Conservation (phyloP, 768 basidiomycete genomes). For the Tylopilus rubrobrunneus region DNA sequence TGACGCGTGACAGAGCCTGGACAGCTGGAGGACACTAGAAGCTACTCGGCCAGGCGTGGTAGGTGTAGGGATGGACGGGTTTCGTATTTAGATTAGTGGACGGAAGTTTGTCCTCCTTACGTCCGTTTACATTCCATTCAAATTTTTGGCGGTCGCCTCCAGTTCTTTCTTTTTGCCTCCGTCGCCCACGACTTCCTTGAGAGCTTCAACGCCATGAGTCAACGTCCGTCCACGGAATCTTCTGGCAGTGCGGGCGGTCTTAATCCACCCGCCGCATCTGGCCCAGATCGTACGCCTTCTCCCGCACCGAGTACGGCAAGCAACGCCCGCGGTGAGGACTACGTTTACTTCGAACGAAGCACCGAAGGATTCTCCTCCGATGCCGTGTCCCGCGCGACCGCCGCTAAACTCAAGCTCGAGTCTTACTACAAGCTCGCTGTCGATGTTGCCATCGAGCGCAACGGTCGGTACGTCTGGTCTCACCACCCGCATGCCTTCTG, state of each 20-base stretch:
- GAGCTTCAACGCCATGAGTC: constrained; percentile 23
- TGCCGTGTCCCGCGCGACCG: constrained; percentile 84
- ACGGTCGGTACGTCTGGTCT: constrained; percentile 63
- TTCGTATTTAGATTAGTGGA: background rate
- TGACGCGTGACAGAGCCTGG: background rate
- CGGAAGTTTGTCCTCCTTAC: constrained; percentile 20
- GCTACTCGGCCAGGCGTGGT: too few species aligned
- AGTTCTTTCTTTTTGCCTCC: background rate
- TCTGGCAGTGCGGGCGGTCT: constrained; percentile 18
- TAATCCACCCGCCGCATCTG: constrained; percentile 14
- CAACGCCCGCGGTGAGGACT: constrained; percentile 43
- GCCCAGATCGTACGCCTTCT: constrained; percentile 28
- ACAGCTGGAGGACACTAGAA: background rate
- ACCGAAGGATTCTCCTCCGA: constrained; percentile 79
- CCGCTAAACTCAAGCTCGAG: constrained; percentile 94
- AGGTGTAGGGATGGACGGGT: too few species aligned
- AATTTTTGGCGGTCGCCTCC: constrained; percentile 9
- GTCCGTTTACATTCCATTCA: constrained; percentile 18
- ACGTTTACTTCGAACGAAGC: constrained; percentile 94
- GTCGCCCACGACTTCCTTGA: constrained; percentile 3
- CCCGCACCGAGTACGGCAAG: constrained; percentile 30
- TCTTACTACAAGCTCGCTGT: constrained; percentile 98
- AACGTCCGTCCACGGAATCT: constrained; percentile 29
- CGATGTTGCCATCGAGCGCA: constrained; percentile 92
- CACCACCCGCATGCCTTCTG: background rate